Evolutionary conservation across 2,329 filamentous ascomycete genomes (phyloP).

Genomic region (Colletotrichum musae): DNA sequence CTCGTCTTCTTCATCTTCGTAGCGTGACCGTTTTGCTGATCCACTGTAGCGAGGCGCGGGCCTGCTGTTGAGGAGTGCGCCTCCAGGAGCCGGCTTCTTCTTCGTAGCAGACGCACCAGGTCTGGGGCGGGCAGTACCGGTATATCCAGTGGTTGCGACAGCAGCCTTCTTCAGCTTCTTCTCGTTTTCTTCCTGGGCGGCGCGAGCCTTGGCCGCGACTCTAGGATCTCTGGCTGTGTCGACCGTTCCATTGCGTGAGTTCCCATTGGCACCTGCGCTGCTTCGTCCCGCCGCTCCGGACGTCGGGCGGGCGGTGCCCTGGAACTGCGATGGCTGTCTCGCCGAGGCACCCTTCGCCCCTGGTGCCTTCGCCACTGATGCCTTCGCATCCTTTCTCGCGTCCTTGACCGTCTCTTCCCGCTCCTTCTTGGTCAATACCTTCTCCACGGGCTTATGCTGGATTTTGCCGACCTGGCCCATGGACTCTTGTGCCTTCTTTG

Average conservation of each 20-base stretch:
- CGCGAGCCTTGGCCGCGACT: constrained; percentile 34
- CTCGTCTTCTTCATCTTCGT: constrained; percentile 74
- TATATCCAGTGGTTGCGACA: constrained; percentile 74
- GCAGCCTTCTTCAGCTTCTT: constrained; percentile 76
- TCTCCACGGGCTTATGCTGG: constrained; percentile 81
- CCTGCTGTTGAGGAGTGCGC: constrained; percentile 55
- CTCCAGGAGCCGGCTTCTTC: constrained; percentile 54
- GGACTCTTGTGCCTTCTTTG: constrained; percentile 74
- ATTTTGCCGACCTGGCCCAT: constrained; percentile 78
- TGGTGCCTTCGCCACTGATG: not conserved
- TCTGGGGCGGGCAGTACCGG: constrained; percentile 74
- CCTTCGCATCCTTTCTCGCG: constrained; percentile 44
- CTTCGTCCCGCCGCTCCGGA: constrained; percentile 16
- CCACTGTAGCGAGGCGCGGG: constrained; percentile 44
- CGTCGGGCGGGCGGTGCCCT: constrained; percentile 27
- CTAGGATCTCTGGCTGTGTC: constrained; percentile 45
- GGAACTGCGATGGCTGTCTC: constrained; percentile 28
- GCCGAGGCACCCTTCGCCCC: constrained; percentile 23
- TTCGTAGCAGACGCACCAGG: constrained; percentile 56
- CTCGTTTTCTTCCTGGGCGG: constrained; percentile 55
- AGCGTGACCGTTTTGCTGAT: constrained; percentile 53
- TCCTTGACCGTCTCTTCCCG: constrained; percentile 64
- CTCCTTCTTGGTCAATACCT: constrained; percentile 70
- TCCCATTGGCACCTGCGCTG: constrained; percentile 42
- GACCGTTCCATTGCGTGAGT: constrained; percentile 41